These are phyloP conservation scores for Discostella pseudostelligera DNA, from an alignment of 108 stramenopile species.

Conservation along the genomic window DNA sequence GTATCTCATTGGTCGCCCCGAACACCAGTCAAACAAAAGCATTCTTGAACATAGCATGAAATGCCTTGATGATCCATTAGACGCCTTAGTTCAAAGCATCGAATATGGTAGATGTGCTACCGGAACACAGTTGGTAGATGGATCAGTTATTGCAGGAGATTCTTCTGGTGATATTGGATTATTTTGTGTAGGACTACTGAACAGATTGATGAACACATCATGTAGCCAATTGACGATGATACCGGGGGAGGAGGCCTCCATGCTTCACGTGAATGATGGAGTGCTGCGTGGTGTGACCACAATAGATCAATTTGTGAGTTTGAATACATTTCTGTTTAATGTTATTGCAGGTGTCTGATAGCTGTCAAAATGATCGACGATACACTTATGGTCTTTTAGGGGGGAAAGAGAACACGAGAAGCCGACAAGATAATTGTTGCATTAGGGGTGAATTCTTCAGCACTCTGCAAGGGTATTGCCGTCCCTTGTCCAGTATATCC, in stretches of 20 bases:
- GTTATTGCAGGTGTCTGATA: too few species aligned
- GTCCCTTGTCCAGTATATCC: conserved; percentile 36
- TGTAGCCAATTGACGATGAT: conserved; percentile 8
- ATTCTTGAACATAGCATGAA: conserved; percentile 42
- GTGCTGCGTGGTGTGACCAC: conserved; percentile 25
- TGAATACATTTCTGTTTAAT: neutral
- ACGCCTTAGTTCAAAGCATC: conserved; percentile 32
- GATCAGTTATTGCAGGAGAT: conserved; percentile 11
- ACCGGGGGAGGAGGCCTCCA: conserved; percentile 20
- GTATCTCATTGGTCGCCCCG: conserved; percentile 7
- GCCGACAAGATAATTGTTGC: conserved; percentile 29
- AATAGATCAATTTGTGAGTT: conserved; percentile 21
- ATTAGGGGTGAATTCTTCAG: conserved; percentile 28
- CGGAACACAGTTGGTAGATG: conserved; percentile 30
- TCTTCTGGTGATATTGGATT: conserved; percentile 35
- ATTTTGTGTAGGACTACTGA: conserved; percentile 17
- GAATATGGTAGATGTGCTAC: conserved; percentile 32
- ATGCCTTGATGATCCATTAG: conserved; percentile 38
- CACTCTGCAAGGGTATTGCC: conserved; percentile 22
- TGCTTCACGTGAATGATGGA: conserved; percentile 8
- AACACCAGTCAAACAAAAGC: conserved; percentile 30
- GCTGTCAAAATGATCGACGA: too few species aligned
- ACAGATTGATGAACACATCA: conserved; percentile 8
- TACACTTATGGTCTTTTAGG: too few species aligned
- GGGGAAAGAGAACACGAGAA: conserved; percentile 14